These are phyloP conservation scores for Aspergillus phoenicis DNA, from an alignment of 2,329 filamentous ascomycete genomes.

Conservation along the genomic window DNA sequence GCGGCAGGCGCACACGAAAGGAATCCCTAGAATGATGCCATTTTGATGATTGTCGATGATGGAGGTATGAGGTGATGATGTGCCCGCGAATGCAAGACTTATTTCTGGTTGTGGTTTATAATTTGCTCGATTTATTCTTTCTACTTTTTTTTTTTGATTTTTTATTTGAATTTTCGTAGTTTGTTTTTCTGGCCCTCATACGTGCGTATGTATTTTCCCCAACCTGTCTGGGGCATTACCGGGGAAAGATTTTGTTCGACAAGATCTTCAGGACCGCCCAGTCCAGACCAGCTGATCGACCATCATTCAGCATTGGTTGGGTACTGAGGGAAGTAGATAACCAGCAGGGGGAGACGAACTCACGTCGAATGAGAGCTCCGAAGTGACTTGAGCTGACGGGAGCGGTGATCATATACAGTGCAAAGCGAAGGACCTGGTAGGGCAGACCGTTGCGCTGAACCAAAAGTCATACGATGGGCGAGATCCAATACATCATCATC, in stretches of 20 bases:
- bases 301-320: conserved; percentile 18
- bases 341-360: conserved; percentile 11
- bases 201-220: conserved; percentile 13
- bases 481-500: conserved; percentile 29
- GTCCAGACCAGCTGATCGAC: conserved; percentile 29
- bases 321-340: conserved; percentile 16
- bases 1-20: background rate
- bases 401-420: conserved; percentile 19
- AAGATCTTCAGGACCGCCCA: conserved; percentile 18
- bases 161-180: conserved; percentile 3
- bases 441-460: conserved; percentile 12
- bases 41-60: conserved; percentile 9
- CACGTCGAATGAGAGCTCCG: conserved; percentile 20
- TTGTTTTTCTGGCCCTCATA: background rate
- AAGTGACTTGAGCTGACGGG: conserved; percentile 15
- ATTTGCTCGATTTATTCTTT: background rate
- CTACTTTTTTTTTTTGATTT: conserved; percentile 2
- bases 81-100: conserved; percentile 2
- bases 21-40: conserved; percentile 10
- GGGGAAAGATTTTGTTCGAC: conserved; percentile 20
- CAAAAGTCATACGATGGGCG: conserved; percentile 25
- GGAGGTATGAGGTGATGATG: conserved; percentile 10
- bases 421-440: conserved; percentile 4
- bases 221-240: conserved; percentile 22
- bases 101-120: background rate